A percentile compares a stretch with the other conserved stretches of the same genome.
These are phyloP conservation scores for Amyloporia xantha DNA, from an alignment of 768 basidiomycete species.

Conservation along the genomic window DNA sequence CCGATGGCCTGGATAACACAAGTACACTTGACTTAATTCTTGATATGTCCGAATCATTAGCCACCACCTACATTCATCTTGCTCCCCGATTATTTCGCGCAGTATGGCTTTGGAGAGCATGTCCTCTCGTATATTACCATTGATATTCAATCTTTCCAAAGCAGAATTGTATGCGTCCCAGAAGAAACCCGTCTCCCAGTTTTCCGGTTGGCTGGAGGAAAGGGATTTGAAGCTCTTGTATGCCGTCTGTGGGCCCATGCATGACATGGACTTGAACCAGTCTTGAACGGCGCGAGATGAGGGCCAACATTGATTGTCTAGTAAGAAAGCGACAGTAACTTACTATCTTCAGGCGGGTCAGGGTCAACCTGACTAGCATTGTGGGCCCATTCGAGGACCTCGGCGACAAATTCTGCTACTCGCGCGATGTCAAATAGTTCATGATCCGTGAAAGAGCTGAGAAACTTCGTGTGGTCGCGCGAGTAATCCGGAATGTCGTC, in stretches of 20 bases:
- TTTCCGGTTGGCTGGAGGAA: not conserved
- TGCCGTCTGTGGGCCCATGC: not conserved
- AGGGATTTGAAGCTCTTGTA: not conserved
- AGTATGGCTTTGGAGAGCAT: not conserved
- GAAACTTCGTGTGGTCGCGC: not conserved
- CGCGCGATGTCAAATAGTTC: conserved; percentile 19
- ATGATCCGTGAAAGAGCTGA: conserved; percentile 8
- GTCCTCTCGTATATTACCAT: not conserved
- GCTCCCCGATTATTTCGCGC: not conserved
- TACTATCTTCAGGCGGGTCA: too few relatives aligned
- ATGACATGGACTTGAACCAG: not conserved
- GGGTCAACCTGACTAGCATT: too few relatives aligned
- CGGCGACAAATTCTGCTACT: conserved; percentile 17
- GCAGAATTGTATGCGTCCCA: not conserved
- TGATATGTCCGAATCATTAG: too few relatives aligned
- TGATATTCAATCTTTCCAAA: not conserved
- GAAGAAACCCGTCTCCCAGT: not conserved
- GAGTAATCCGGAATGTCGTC: not conserved
- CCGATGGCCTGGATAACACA: not conserved
- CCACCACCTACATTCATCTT: not conserved
- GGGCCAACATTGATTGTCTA: too few relatives aligned
- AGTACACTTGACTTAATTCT: too few relatives aligned
- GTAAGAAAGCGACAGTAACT: too few relatives aligned
- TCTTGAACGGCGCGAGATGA: not conserved
- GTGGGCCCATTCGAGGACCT: conserved; percentile 2